A percentile compares a stretch with the other conserved stretches of the same genome.
These are phyloP conservation scores for Microascus cirrosus DNA, from an alignment of 2,329 filamentous ascomycete genomes.

Conservation along the genomic window DNA sequence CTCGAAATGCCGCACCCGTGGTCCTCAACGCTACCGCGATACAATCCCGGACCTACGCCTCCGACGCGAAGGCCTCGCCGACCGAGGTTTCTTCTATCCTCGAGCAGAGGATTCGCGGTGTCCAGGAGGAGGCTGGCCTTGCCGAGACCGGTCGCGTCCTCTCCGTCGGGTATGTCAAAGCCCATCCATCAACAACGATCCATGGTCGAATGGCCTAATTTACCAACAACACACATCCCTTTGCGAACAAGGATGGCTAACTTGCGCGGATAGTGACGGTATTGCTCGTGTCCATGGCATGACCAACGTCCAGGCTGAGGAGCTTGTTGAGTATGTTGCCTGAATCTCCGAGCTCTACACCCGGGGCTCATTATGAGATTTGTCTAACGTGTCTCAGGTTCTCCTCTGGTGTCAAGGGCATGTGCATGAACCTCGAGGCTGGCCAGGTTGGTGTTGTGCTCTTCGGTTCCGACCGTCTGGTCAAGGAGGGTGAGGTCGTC, in stretches of 20 bases:
- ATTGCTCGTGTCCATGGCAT: constrained; percentile 99
- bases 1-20: constrained; percentile 75
- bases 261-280: constrained; percentile 69
- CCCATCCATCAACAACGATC: not conserved
- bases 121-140: constrained; percentile 90
- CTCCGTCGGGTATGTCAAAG: constrained; percentile 82
- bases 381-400: constrained; percentile 49
- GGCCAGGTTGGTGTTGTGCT: constrained; percentile 99
- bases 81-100: constrained; percentile 99
- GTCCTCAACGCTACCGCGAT: constrained; percentile 59
- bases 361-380: not conserved
- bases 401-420: constrained; percentile 98
- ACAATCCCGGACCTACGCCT: constrained; percentile 75
- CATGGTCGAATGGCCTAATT: not conserved
- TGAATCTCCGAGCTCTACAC: constrained; percentile 1
- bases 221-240: not conserved
- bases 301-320: constrained; percentile 99
- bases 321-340: constrained; percentile 90
- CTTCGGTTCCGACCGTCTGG: constrained; percentile 99
- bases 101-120: constrained; percentile 97
- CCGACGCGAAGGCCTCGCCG: constrained; percentile 71
- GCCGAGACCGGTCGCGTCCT: constrained; percentile 98
- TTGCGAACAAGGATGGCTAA: not conserved
- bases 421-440: constrained; percentile 99
- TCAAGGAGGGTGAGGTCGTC: constrained; percentile 98